Evolutionary conservation across 2,329 filamentous ascomycete species (phyloP), one percentile per base, ranked within the genome.

Genomic region (Sphaerostilbella broomeana): DNA sequence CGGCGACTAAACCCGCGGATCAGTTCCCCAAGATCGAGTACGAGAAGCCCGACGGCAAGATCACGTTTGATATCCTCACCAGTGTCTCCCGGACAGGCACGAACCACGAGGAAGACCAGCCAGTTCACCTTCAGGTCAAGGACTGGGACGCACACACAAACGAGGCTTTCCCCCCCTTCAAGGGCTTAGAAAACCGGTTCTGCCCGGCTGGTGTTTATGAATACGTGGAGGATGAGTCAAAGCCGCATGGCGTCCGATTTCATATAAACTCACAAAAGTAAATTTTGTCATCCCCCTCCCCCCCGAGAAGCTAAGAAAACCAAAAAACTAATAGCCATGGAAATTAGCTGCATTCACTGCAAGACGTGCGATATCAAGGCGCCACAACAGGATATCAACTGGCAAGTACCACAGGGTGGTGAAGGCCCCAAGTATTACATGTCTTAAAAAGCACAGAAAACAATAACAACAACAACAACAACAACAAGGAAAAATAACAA

Each of bases 341-440:
- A 12, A 9, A 11, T 27, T 51, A 95, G 89, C 67, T 98, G 92
- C 62, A 94, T 98, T 49, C 92, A 98, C 67, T 98, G 92, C 75
- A 98, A 98, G 75, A 98, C 92, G 11, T 98, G 92, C 62, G 92
- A 98, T 63, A 98, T 98, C 69, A 98, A 98, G 69, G 90, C 87
- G 12, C 92, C 92, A 6, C 78, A 82, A 47, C 92, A 98, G 68
- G 92, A 97, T 59, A 97, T 98, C 65, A 95, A 95, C 63, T 95
- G 87, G 87, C 79, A 87, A 52, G 92, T 92, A 21, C 92, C 92
- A 6, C 88, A 95, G 60, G 89, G 92, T 49, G 92, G 90, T 36
- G 92, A 81, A 52, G 79, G 79, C 1, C 79, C 79, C 24, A 82
- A 83, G 61, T 83, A 83, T 58, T 82, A 80, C 62, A 79, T 81